Evolutionary conservation across 192 early-diverging fungal species (phyloP).

Genomic region (Coemansia sp.): DNA sequence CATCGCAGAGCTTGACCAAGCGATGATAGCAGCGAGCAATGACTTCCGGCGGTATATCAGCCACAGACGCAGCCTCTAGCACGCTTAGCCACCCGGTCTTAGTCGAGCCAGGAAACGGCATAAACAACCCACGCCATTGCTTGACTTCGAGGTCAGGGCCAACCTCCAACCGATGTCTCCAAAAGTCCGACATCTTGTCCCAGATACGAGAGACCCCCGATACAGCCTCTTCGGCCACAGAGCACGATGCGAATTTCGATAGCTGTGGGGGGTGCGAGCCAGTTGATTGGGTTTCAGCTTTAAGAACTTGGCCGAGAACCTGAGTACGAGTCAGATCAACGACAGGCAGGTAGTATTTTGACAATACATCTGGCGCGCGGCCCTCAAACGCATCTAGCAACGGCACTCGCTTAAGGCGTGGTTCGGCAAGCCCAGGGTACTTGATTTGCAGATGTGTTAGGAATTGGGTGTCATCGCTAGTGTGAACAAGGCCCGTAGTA

Average conservation of each 20-base stretch:
- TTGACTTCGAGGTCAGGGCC: neutral
- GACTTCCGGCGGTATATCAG: conserved; percentile 39
- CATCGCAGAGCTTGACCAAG: conserved; percentile 29
- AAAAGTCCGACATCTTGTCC: conserved; percentile 9
- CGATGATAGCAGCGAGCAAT: conserved; percentile 41
- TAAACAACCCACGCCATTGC: neutral
- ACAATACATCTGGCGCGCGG: neutral
- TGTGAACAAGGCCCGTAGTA: neutral
- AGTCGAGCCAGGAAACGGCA: conserved; percentile 4
- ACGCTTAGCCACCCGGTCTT: conserved; percentile 32
- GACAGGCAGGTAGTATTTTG: conserved; percentile 18
- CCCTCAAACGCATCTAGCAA: conserved; percentile 7
- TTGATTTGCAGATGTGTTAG: conserved; percentile 29
- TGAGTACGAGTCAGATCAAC: conserved; percentile 40
- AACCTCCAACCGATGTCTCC: neutral
- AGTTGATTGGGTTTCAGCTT: neutral
- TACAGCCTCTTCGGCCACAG: conserved; percentile 40
- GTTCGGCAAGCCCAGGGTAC: conserved; percentile 24
- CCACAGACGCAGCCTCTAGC: conserved; percentile 23
- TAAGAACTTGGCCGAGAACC: conserved; percentile 30
- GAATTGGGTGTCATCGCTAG: conserved; percentile 11
- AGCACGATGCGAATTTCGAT: conserved; percentile 33
- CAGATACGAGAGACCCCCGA: conserved; percentile 23
- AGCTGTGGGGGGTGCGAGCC: conserved; percentile 10
- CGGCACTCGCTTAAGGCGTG: conserved; percentile 24